These are phyloP conservation scores for Cordyceps fumosorosea DNA, from an alignment of 2,329 filamentous ascomycete genomes.

Conservation along the genomic window DNA sequence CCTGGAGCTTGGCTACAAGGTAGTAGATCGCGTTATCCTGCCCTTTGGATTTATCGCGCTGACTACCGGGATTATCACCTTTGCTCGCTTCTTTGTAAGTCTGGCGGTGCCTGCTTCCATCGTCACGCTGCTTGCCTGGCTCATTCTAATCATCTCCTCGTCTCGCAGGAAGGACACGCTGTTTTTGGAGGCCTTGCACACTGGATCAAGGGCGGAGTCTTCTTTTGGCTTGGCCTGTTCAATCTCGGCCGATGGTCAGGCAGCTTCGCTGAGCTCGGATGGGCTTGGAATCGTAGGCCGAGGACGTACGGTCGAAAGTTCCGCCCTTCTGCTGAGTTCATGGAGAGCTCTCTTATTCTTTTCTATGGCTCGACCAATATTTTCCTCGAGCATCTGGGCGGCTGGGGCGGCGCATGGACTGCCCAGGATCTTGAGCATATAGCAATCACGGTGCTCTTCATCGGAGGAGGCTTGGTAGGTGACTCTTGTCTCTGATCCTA, in stretches of 20 bases:
- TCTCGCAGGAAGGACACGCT: slow-evolving; percentile 52
- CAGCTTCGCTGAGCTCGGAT: slow-evolving; percentile 82
- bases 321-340: slow-evolving; percentile 78
- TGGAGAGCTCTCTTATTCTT: slow-evolving; percentile 85
- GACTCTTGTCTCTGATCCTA: no score
- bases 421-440: slow-evolving; percentile 83
- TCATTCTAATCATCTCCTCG: background rate
- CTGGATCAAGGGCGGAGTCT: slow-evolving; percentile 90
- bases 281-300: slow-evolving; percentile 90
- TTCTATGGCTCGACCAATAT: slow-evolving; percentile 85
- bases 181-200: slow-evolving; percentile 86
- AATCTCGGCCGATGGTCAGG: slow-evolving; percentile 87
- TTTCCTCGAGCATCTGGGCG: slow-evolving; percentile 81
- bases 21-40: slow-evolving; percentile 70
- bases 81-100: slow-evolving; percentile 79
- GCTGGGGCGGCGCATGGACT: slow-evolving; percentile 64
- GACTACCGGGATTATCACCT: slow-evolving; percentile 66
- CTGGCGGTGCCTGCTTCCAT: background rate
- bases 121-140: background rate
- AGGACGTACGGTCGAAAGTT: slow-evolving; percentile 44
- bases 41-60: slow-evolving; percentile 71
- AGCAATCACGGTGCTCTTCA: slow-evolving; percentile 88
- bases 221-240: slow-evolving; percentile 86
- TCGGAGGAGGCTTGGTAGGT: slow-evolving; percentile 79
- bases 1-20: slow-evolving; percentile 54